Evolutionary conservation across 2,329 filamentous ascomycete genomes (phyloP).

Genomic region (Cryphonectria naterciae): DNA sequence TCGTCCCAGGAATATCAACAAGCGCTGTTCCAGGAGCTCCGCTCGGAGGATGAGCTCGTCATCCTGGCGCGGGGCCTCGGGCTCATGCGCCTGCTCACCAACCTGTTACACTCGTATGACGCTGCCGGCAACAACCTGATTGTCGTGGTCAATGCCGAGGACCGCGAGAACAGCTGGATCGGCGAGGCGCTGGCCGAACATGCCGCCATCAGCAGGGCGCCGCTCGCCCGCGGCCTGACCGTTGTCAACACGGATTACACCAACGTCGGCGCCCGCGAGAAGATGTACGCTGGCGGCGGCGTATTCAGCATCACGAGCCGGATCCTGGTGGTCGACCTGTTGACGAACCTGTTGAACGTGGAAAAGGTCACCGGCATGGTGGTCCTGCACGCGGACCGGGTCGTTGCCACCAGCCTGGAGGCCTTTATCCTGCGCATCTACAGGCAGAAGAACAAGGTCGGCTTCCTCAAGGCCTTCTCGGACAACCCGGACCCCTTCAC

Average conservation of each 20-base stretch:
- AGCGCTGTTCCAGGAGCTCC: conserved; percentile 88
- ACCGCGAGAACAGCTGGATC: conserved; percentile 95
- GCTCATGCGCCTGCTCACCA: conserved; percentile 89
- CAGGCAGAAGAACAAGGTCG: conserved; percentile 89
- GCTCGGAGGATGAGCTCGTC: conserved; percentile 90
- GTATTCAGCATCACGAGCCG: conserved; percentile 96
- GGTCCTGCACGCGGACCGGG: conserved; percentile 84
- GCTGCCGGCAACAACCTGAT: conserved; percentile 93
- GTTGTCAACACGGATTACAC: conserved; percentile 95
- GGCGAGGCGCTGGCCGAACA: conserved; percentile 95
- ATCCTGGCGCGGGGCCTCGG: conserved; percentile 90
- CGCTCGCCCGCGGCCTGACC: conserved; percentile 81
- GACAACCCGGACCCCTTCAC: conserved; percentile 92
- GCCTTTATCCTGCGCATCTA: conserved; percentile 95
- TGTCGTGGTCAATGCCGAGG: conserved; percentile 84
- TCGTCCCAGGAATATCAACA: conserved; percentile 79
- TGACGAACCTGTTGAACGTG: conserved; percentile 81
- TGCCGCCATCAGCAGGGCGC: conserved; percentile 83
- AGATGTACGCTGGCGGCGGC: conserved; percentile 86
- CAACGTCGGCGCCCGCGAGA: conserved; percentile 83
- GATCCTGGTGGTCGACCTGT: conserved; percentile 89
- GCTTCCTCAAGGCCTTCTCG: conserved; percentile 95
- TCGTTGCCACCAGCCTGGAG: conserved; percentile 85
- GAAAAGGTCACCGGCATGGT: conserved; percentile 86
- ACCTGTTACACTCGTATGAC: conserved; percentile 95